These are phyloP conservation scores for Bremia lactucae DNA, from an alignment of 352 stramenopile genomes.

Conservation along the genomic window DNA sequence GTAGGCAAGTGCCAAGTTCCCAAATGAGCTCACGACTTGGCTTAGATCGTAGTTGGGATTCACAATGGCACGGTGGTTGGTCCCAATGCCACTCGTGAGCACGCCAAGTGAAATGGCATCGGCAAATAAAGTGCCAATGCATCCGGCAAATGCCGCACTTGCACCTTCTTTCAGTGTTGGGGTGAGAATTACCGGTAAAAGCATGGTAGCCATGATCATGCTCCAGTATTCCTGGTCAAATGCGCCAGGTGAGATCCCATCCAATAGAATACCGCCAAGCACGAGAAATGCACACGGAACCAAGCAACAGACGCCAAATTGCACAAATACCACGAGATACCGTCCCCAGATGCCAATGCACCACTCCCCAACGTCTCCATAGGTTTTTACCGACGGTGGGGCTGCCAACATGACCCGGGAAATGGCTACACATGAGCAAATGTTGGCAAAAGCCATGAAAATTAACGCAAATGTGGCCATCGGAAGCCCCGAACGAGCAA, in stretches of 20 bases:
- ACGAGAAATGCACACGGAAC: conserved; percentile 49
- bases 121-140: conserved; percentile 40
- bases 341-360: conserved; percentile 31
- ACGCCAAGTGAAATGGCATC: conserved; percentile 39
- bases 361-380: conserved; percentile 54
- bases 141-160: conserved; percentile 38
- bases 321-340: conserved; percentile 40
- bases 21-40: conserved; percentile 41
- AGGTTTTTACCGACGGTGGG: conserved; percentile 47
- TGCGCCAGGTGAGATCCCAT: conserved; percentile 38
- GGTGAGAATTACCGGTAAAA: conserved; percentile 43
- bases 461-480: conserved; percentile 37
- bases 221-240: conserved; percentile 46
- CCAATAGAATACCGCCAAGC: conserved; percentile 43
- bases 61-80: conserved; percentile 25
- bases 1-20: conserved; percentile 51
- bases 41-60: conserved; percentile 34
- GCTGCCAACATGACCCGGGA: conserved; percentile 54
- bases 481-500: conserved; percentile 35
- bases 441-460: conserved; percentile 54
- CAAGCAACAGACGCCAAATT: conserved; percentile 47
- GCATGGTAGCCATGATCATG: conserved; percentile 41
- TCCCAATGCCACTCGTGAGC: conserved; percentile 31
- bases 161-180: conserved; percentile 56
- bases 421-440: conserved; percentile 42